Conservation (phyloP, 129 eudicot genomes). For the Centrapalus pauciflorus region DNA sequence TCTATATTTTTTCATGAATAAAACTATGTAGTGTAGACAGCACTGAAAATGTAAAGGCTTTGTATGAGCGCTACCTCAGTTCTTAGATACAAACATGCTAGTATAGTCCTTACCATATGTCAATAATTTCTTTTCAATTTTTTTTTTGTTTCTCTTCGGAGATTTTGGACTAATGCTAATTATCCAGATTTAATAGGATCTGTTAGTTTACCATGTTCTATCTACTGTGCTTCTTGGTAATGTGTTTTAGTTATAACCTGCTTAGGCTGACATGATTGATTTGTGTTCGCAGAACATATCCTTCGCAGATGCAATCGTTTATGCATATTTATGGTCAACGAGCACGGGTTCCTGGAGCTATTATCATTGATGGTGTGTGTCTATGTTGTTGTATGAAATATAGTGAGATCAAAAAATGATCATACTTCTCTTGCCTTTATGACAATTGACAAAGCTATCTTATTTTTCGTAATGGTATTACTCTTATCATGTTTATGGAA, state of each 20-base stretch:
- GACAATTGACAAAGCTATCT: neutral
- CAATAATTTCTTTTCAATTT: neutral
- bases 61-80: neutral
- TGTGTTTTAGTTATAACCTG: neutral
- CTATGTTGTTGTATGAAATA: neutral
- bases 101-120: neutral
- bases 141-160: neutral
- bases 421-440: neutral
- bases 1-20: neutral
- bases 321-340: constrained; percentile 79
- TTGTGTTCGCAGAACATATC: constrained; percentile 51
- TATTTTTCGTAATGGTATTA: neutral
- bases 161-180: neutral
- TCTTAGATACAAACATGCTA: neutral
- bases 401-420: neutral
- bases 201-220: neutral
- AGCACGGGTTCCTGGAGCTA: constrained; percentile 72
- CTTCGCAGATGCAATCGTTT: constrained; percentile 58
- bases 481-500: neutral
- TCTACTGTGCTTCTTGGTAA: neutral
- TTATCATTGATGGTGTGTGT: constrained; percentile 76
- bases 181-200: neutral
- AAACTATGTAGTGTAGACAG: neutral
- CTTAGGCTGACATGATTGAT: neutral
- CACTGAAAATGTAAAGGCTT: neutral